These are phyloP conservation scores for Ustilago trichophora DNA, from an alignment of 1,284 basidiomycete genomes.

Conservation along the genomic window DNA sequence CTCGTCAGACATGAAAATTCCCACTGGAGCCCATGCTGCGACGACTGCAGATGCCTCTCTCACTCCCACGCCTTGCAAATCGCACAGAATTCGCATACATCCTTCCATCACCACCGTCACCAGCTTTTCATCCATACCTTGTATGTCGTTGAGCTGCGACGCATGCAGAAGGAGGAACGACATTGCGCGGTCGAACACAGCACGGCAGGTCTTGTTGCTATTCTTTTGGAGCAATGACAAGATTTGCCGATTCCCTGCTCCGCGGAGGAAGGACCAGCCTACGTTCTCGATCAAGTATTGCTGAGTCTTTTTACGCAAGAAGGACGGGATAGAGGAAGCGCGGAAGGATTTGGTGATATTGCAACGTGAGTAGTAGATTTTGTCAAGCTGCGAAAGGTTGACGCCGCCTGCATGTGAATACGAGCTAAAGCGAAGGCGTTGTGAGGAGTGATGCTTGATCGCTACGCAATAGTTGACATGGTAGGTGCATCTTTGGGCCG, in stretches of 20 bases:
- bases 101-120: not conserved
- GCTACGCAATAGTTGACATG: no score
- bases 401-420: not conserved
- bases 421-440: not conserved
- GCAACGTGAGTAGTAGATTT: no score
- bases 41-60: slow-evolving; percentile 1
- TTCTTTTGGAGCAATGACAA: not conserved
- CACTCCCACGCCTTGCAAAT: not conserved
- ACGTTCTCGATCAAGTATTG: no score
- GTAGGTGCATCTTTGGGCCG: no score
- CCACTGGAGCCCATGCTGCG: not conserved
- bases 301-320: not conserved
- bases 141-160: no score
- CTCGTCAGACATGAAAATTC: not conserved
- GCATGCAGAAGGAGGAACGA: no score
- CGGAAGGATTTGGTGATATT: no score
- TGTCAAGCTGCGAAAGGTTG: no score
- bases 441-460: no score
- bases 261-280: not conserved
- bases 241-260: not conserved
- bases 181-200: no score
- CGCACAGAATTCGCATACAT: slow-evolving; percentile 1
- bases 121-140: no score
- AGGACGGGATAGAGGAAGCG: no score
- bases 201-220: not conserved